Base-by-base conservation (phyloP, 805 yeast species). In the Candida parachauliodes region DNA sequence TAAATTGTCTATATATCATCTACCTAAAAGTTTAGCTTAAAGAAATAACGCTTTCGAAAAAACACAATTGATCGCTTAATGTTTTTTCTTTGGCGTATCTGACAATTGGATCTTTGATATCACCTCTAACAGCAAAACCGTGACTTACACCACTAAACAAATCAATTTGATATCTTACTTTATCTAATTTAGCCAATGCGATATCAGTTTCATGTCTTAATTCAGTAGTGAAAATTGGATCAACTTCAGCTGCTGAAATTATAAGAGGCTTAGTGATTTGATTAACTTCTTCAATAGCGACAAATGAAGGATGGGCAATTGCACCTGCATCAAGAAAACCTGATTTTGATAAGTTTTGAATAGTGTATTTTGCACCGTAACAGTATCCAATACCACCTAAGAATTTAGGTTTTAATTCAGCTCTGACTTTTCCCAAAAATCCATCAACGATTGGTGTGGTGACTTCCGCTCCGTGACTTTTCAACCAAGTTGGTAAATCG, bases 41-140 rank as follows among this genome's bases (percentile, higher is more conserved):
- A 11, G 34, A 15, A 16, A 14, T 5, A 5, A 40, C 34, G 17
- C 22, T 32, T 8, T 40, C 44, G 25, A 54, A 54, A 49, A 50
- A 54, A 32, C 23, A 36, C 18, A 54, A 16, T 61, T 81, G 75
- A 65, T 71, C 73, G 34, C 51, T 29, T 28, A 83, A 61, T 2
- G 81, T 68, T 67, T 81, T 83, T 44, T 83, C 83, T 57, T 73
- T 79, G 28, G 94, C 88, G 47, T 79, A 80, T 47, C 58, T 68
- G 40, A 74, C 76, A 23, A 49, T 55, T 16, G 82, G 81, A 42
- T 65, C 62, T 8, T 63, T 43, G 23, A 72, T 45, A 54, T 88
- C 95, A 40, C 94, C 95, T 62, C 85, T 83, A 29, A 75, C 79
- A 15, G 95, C 77, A 57, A 69, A 89, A 1, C 96, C 97, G 57